A percentile compares a stretch with the other conserved stretches of the same genome.
phyloP scores from a whole-genome alignment of 306 rosid genomes.

The Rubus parviflorus region DNA sequence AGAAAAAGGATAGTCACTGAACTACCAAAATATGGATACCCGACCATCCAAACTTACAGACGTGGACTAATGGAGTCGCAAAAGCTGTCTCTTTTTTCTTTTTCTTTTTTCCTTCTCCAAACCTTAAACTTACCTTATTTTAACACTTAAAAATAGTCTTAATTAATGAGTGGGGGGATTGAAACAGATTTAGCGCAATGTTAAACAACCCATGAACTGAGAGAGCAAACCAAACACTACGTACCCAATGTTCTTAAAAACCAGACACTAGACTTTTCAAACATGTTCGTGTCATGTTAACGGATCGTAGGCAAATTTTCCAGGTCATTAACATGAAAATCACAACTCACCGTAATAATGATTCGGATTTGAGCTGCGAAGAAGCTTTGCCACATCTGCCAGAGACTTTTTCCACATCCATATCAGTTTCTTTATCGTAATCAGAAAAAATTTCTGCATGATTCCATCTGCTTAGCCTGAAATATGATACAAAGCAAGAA shows the following conservation, averaged over 20 bases:
- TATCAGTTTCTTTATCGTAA: slow-evolving; percentile 53
- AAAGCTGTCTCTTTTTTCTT: no score
- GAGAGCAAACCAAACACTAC: not conserved
- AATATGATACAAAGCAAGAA: slow-evolving; percentile 2
- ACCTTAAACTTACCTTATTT: no score
- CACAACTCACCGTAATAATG: slow-evolving; percentile 53
- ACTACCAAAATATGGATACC: no score
- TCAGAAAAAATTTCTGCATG: slow-evolving; percentile 73
- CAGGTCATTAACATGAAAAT: slow-evolving; percentile 3
- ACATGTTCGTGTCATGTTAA: not conserved
- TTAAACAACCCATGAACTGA: no score
- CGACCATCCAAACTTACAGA: no score
- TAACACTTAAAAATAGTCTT: no score
- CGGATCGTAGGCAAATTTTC: not conserved
- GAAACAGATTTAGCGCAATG: no score
- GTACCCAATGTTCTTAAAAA: no score
- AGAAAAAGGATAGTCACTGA: no score
- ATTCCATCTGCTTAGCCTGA: slow-evolving; percentile 77
- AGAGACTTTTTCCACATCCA: slow-evolving; percentile 39
- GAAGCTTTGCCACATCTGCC: slow-evolving; percentile 38
- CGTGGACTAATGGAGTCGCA: no score
- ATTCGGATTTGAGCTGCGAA: slow-evolving; percentile 50
- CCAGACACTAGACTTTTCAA: not conserved
- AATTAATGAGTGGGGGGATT: no score
- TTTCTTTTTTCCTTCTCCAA: no score